phyloP scores from a whole-genome alignment of 345 rosid genomes.

The Punica granatum region DNA sequence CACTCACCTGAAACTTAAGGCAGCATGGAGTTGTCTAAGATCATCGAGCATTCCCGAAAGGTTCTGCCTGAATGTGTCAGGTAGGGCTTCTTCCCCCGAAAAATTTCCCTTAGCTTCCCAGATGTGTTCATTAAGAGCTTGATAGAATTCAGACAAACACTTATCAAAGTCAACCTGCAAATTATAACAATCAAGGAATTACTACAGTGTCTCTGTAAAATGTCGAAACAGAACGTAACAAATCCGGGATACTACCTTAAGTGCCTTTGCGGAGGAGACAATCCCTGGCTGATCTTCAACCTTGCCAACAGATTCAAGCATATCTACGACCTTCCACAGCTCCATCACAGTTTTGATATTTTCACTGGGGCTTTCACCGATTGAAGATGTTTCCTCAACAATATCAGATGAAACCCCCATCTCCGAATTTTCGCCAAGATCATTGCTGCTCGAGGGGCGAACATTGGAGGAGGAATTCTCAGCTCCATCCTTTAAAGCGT shows the following conservation, averaged over 20 bases:
- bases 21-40: background rate
- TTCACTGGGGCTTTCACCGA: background rate
- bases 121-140: background rate
- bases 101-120: background rate
- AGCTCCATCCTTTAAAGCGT: background rate
- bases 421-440: background rate
- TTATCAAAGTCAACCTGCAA: background rate
- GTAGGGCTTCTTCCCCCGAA: too few relatives aligned
- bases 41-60: background rate
- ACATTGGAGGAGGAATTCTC: background rate
- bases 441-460: too few relatives aligned
- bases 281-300: background rate
- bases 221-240: background rate
- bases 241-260: background rate
- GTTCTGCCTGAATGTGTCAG: background rate
- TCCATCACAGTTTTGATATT: background rate
- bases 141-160: background rate
- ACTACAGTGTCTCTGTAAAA: too few relatives aligned
- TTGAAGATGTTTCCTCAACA: background rate
- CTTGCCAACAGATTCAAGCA: background rate
- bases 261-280: background rate
- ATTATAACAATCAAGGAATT: background rate
- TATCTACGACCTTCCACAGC: background rate
- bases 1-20: background rate
- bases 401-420: too few relatives aligned